Evolutionary conservation across 495 filamentous ascomycete species (phyloP).

Genomic region (Geopyxis carbonaria): DNA sequence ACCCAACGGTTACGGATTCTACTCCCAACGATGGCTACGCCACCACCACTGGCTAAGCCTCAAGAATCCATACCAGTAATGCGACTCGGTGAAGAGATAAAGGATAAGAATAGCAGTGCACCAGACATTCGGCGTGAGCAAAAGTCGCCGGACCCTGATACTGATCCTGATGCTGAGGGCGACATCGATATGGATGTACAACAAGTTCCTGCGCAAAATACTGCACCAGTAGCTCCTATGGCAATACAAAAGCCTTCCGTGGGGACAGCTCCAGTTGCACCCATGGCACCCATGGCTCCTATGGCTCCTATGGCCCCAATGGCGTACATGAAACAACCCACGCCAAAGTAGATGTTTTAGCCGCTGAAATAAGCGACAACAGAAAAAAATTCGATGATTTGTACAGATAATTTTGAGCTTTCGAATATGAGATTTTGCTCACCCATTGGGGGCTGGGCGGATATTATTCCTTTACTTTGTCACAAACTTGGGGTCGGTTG

Average conservation of each 20-base stretch:
- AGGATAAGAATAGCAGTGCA: no score
- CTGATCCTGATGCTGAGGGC: no score
- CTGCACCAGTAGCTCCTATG: conserved; percentile 4
- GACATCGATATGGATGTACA: background rate
- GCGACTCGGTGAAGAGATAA: no score
- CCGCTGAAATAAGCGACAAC: no score
- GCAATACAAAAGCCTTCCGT: background rate
- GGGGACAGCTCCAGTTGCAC: background rate
- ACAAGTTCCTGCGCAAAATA: background rate
- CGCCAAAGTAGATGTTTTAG: no score
- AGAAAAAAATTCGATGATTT: no score
- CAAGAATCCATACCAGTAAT: background rate
- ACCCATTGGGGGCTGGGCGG: no score
- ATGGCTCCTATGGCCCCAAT: background rate
- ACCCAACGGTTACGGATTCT: background rate
- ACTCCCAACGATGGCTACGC: background rate
- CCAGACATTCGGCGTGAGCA: background rate
- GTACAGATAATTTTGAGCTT: no score
- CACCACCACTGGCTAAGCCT: background rate
- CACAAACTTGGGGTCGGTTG: no score
- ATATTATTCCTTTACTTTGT: no score
- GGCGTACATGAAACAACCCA: background rate
- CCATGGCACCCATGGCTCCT: background rate
- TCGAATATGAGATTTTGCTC: no score
- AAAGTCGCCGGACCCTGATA: background rate